These are phyloP conservation scores for Hyaloscypha variabilis DNA, from an alignment of 495 filamentous ascomycete species.

Conservation along the genomic window DNA sequence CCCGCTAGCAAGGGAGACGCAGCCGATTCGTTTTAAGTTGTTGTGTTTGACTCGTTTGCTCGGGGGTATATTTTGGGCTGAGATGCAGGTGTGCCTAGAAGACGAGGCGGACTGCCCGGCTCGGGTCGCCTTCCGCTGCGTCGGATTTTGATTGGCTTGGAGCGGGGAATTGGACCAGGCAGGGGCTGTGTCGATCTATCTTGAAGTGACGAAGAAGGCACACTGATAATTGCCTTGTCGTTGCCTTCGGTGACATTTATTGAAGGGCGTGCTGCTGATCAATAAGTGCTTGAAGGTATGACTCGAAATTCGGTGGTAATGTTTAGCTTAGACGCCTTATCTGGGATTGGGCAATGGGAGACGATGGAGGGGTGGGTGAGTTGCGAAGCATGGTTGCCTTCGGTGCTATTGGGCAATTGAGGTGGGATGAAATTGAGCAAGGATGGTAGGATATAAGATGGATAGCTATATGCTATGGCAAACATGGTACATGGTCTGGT, in stretches of 20 bases:
- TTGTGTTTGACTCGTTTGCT: slow-evolving; percentile 4
- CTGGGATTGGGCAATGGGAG: neutral
- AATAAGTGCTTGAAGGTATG: neutral
- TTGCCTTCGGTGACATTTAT: slow-evolving; percentile 4
- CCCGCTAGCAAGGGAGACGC: slow-evolving; percentile 8
- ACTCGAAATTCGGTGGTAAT: slow-evolving; percentile 7
- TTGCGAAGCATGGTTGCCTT: neutral
- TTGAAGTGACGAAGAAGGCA: slow-evolving; percentile 3
- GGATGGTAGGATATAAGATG: neutral
- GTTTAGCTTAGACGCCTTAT: neutral
- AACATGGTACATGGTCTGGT: too few relatives aligned
- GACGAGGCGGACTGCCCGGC: slow-evolving; percentile 17
- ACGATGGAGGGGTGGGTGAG: neutral
- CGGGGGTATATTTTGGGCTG: neutral
- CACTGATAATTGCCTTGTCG: slow-evolving; percentile 10
- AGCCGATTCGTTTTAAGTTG: slow-evolving; percentile 19
- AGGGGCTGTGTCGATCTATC: neutral
- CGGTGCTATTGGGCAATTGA: neutral
- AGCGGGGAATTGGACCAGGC: slow-evolving; percentile 4
- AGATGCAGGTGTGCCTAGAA: slow-evolving; percentile 18
- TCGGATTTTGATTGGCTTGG: neutral
- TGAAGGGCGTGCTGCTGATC: neutral
- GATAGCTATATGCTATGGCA: neutral
- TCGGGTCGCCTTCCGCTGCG: slow-evolving; percentile 19
- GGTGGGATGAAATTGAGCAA: neutral